phyloP scores from a whole-genome alignment of 1,139 yeast species.

The Pichia sp. region DNA sequence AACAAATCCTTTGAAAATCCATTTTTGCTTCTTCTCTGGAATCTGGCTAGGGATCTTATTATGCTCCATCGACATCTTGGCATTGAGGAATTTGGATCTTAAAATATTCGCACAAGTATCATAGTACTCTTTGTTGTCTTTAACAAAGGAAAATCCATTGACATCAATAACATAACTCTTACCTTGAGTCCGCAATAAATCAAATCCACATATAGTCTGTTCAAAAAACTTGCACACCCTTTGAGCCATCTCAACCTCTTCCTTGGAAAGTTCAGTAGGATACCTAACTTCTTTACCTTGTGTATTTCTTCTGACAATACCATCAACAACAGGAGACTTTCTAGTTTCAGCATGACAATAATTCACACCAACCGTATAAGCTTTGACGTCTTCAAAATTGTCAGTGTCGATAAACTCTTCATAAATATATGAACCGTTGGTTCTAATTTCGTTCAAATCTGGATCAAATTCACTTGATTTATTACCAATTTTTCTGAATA shows the following conservation, averaged over 20 bases:
- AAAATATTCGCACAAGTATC: slow-evolving; percentile 76
- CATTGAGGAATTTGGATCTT: slow-evolving; percentile 60
- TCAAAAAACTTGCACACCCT: slow-evolving; percentile 69
- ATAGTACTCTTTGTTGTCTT: slow-evolving; percentile 82
- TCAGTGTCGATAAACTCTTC: slow-evolving; percentile 97
- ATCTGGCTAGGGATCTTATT: slow-evolving; percentile 9
- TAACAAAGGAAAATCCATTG: slow-evolving; percentile 96
- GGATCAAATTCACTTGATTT: slow-evolving; percentile 97
- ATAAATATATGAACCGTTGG: slow-evolving; percentile 86
- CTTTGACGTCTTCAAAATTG: slow-evolving; percentile 96
- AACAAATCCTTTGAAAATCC: slow-evolving; percentile 94
- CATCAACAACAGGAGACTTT: slow-evolving; percentile 98
- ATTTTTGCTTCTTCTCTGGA: slow-evolving; percentile 76
- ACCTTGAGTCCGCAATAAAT: slow-evolving; percentile 81
- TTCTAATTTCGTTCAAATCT: slow-evolving; percentile 60
- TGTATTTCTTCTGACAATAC: slow-evolving; percentile 93
- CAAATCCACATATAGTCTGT: slow-evolving; percentile 98
- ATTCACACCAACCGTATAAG: slow-evolving; percentile 87
- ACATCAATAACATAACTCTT: slow-evolving; percentile 92
- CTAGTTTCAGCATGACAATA: slow-evolving; percentile 98
- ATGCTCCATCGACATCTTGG: slow-evolving; percentile 30
- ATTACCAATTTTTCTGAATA: slow-evolving; percentile 94
- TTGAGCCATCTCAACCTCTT: slow-evolving; percentile 73
- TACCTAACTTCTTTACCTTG: slow-evolving; percentile 96
- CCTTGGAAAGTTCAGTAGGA: slow-evolving; percentile 67